Percentiles rank a stretch among this genome's conserved stretches.
These are phyloP conservation scores for Thalassiosira exigua DNA, from an alignment of 352 stramenopile species.

Conservation along the genomic window DNA sequence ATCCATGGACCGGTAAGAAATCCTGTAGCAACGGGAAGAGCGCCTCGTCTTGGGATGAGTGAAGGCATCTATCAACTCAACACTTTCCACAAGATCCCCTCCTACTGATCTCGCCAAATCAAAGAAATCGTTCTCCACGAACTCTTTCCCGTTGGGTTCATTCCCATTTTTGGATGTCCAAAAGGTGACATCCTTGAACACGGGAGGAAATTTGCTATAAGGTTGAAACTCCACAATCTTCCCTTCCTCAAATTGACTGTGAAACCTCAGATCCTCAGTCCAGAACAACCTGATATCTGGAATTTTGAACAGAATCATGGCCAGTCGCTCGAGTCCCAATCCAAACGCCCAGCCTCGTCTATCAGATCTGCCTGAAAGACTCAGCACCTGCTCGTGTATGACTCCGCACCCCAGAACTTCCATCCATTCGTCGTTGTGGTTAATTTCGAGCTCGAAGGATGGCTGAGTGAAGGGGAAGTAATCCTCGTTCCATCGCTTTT, in stretches of 20 bases:
- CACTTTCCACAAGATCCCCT: conserved; percentile 95
- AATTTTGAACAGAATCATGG: conserved; percentile 99
- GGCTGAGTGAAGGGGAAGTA: conserved; percentile 99
- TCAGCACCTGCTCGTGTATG: conserved; percentile 93
- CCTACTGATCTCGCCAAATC: conserved; percentile 95
- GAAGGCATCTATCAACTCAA: conserved; percentile 97
- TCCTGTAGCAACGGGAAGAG: conserved; percentile 96
- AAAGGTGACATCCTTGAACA: conserved; percentile 99
- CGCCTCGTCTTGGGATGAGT: conserved; percentile 95
- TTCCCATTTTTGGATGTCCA: conserved; percentile 83
- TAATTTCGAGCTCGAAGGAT: conserved; percentile 98
- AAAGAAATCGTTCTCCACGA: conserved; percentile 94
- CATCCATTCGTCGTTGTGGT: conserved; percentile 97
- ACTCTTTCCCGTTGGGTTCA: conserved; percentile 82
- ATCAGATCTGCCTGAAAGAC: conserved; percentile 80
- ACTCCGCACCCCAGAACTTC: conserved; percentile 98
- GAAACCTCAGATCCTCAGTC: conserved; percentile 91
- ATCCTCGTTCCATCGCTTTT: conserved; percentile 97
- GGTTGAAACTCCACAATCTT: conserved; percentile 96
- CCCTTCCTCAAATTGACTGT: conserved; percentile 87
- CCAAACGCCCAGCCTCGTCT: conserved; percentile 96
- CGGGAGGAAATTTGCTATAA: conserved; percentile 98
- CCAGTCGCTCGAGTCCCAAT: conserved; percentile 96
- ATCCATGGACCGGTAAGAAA: conserved; percentile 99
- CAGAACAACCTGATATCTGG: conserved; percentile 99